Base-by-base conservation (phyloP, 306 rosid genomes). In the Sechiopsis laciniata region DNA sequence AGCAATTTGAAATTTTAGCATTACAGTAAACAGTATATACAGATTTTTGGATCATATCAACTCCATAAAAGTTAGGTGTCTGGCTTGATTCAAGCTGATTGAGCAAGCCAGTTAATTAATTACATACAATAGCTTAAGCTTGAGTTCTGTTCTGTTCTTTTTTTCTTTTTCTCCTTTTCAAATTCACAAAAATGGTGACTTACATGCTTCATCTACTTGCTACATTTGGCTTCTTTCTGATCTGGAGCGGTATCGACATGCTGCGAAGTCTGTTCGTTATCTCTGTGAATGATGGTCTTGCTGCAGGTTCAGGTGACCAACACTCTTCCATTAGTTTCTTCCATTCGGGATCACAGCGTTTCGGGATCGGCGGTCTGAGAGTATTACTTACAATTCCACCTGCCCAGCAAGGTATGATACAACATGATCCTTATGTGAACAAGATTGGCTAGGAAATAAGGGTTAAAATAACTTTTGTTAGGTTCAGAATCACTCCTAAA, bases 331-430 rank as follows among this genome's bases (percentile, higher is more conserved):
- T 95, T 73, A 95, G 54, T 53, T 11, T 84, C 78, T 62, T 89
- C 99, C 97, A 95, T 68, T 89, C 90, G 3, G 88, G 54, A 78
- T 91, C 99, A 26, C 99, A 95, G 2, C 89, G 86, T 79, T 85
- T 91, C 11, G 99, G 99, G 80, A 95, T 83, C 1, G 84, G 45
- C 66, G 99, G 99, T 82, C 99, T 88, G 20, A 95, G 84, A 15
- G 92, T 89, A 71, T 95, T 89, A 76, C 72, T 95, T 68, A 91
- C 96, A 79, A 95, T 95, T 40, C 97, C 97, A 48, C 97, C 96
- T 94, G 74, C 86, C 76, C 58, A 48, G 7, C 35, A 64, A 35
- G 58, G 71, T 74, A 14, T 52, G 70, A 53, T 32, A 74, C 78
- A 72, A 37, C 58, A 76, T 65, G 71, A 64, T 10, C 53, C 10